Evolutionary conservation across 2,329 filamentous ascomycete species (phyloP).

Genomic region (Neofusicoccum kwambonambiense): DNA sequence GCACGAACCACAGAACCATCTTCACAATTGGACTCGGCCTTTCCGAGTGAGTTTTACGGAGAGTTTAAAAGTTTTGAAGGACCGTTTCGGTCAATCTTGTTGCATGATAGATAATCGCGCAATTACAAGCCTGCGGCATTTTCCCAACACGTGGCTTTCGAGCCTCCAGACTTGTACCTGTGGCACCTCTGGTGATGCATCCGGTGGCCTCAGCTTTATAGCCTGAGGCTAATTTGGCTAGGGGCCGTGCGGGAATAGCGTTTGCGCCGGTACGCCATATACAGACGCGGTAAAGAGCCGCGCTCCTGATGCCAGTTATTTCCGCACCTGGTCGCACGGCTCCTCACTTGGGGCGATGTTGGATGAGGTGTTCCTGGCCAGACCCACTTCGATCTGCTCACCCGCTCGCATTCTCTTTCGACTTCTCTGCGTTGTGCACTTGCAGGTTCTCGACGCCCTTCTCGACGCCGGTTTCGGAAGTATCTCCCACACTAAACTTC

Average conservation of each 20-base stretch:
- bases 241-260: background rate
- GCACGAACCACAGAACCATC: constrained; percentile 2
- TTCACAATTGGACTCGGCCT: background rate
- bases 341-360: background rate
- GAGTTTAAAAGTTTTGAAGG: constrained; percentile 9
- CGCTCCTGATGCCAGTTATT: background rate
- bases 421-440: constrained; percentile 3
- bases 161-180: background rate
- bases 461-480: constrained; percentile 27
- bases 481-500: constrained; percentile 20
- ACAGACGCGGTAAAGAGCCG: constrained; percentile 10
- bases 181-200: constrained; percentile 2
- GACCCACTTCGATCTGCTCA: background rate
- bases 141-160: background rate
- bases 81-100: constrained; percentile 6
- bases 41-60: background rate
- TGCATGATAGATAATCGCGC: constrained; percentile 17
- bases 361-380: background rate
- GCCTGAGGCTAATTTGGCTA: background rate
- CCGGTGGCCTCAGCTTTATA: constrained; percentile 2
- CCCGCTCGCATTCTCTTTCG: constrained; percentile 12
- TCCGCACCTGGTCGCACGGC: constrained; percentile 3
- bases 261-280: background rate
- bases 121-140: constrained; percentile 11
- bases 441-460: constrained; percentile 33